Percentiles rank a stretch among this genome's conserved stretches.
These are phyloP conservation scores for Fusarium dimerum DNA, from an alignment of 2,329 filamentous ascomycete species.

Conservation along the genomic window DNA sequence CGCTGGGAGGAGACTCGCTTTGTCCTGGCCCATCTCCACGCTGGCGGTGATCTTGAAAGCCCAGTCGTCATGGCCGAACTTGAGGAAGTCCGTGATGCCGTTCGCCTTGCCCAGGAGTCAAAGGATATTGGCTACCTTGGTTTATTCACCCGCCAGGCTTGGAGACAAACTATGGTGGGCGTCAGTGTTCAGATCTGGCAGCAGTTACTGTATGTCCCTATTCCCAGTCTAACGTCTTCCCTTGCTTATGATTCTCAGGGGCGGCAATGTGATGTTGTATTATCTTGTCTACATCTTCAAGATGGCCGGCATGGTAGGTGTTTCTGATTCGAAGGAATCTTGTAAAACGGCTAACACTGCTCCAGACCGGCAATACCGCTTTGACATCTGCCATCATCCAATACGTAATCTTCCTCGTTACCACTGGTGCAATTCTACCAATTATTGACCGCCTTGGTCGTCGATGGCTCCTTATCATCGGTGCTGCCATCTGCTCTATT, in stretches of 20 bases:
- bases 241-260: slow-evolving; percentile 24
- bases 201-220: slow-evolving; percentile 42
- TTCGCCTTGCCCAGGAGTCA: slow-evolving; percentile 38
- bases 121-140: slow-evolving; percentile 41
- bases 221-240: rapidly evolving
- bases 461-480: slow-evolving; percentile 46
- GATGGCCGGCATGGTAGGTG: slow-evolving; percentile 53
- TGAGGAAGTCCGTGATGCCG: slow-evolving; percentile 51
- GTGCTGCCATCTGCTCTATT: slow-evolving; percentile 46
- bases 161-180: slow-evolving; percentile 53
- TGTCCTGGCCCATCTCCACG: slow-evolving; percentile 59
- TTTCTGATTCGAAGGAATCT: background rate
- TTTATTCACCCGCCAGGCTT: slow-evolving; percentile 49
- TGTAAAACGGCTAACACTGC: background rate
- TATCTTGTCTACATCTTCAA: slow-evolving; percentile 65
- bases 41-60: slow-evolving; percentile 53
- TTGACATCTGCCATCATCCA: slow-evolving; percentile 55
- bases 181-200: slow-evolving; percentile 56
- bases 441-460: slow-evolving; percentile 52
- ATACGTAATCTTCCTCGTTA: slow-evolving; percentile 57
- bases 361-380: slow-evolving; percentile 32
- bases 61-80: slow-evolving; percentile 59
- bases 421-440: slow-evolving; percentile 50
- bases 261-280: slow-evolving; percentile 57
- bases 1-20: slow-evolving; percentile 57